Evolutionary conservation across 371 early-diverging fungal genomes (phyloP), one percentile per base, ranked within the genome.

Genomic region (Syncephalis fuscata): DNA sequence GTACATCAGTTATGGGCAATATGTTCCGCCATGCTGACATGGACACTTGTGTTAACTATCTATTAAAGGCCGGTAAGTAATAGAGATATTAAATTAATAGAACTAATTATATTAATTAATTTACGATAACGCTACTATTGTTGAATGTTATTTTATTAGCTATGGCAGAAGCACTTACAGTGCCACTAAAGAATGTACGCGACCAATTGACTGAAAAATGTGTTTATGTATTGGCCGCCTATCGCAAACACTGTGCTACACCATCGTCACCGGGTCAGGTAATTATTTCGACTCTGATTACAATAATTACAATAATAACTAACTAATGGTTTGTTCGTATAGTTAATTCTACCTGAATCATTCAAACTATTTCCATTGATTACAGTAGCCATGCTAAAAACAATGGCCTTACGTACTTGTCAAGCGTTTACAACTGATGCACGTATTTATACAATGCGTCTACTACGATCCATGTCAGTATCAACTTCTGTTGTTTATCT

Each of bases 351-450:
- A 43, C 97, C 98, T 7, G 98, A 97, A 57, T 78, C 89, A 0
- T 91, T 83, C 68, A 97, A 97, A 63, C 68, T 96, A 48, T 71
- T 85, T 48, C 97, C 98, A n/a, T 66, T 96, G 26, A 92, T 85
- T 65, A 66, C 80, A 2, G 73, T 93, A 37, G 67, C 87, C 16
- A 56, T 97, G 47, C 73, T 88, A 21, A 94, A 94, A 55, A 74
- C 75, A 40, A 66, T 64, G 16, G 76, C 82, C 0, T 65, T 94
- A 48, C 75, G 88, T 39, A 67, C 63, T 47, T 81, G 82, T 70
- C 63, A 54, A 40, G 60, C 68, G 51, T 56, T 80, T 53, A 56
- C 64, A 5, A 71, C 74, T 17, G 96, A 95, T 64, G 55, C 65
- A 45, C 79, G 95, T 14, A 83, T 90, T 14, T 65, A 74, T 49